Percentiles rank a stretch among this genome's conserved stretches.
Evolutionary conservation across 2,329 filamentous ascomycete species (phyloP).

Genomic region (Calonectria henricotiae): DNA sequence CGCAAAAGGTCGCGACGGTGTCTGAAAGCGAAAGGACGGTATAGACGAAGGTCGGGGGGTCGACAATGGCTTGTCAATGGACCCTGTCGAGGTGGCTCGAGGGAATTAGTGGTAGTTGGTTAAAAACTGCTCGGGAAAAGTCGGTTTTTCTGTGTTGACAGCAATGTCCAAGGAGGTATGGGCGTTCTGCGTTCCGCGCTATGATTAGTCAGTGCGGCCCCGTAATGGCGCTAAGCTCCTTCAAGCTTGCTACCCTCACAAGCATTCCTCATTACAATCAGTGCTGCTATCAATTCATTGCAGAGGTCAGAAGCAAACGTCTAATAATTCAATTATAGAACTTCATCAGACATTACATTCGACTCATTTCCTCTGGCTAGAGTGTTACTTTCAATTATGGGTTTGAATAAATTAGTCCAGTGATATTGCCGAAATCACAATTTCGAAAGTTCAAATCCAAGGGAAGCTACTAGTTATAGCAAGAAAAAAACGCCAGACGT

Average conservation of each 20-base stretch:
- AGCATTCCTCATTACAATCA: background rate
- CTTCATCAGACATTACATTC: background rate
- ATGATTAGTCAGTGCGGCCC: background rate
- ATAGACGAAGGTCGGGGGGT: slow-evolving; percentile 56
- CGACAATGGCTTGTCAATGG: slow-evolving; percentile 65
- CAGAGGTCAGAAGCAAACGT: background rate
- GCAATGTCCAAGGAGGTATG: slow-evolving; percentile 16
- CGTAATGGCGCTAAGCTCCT: background rate
- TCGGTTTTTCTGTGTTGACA: slow-evolving; percentile 62
- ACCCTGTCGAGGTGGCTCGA: slow-evolving; percentile 61
- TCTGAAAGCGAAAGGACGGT: slow-evolving; percentile 58
- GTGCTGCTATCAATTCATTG: background rate
- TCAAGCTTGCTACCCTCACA: background rate
- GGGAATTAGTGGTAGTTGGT: slow-evolving; percentile 61
- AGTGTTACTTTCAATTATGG: background rate
- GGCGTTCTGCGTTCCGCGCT: background rate
- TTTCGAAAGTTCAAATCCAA: too few relatives aligned
- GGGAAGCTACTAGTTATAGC: too few relatives aligned
- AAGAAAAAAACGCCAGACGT: too few relatives aligned
- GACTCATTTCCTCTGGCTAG: background rate
- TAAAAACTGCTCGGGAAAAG: slow-evolving; percentile 65
- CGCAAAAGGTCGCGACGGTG: slow-evolving; percentile 62
- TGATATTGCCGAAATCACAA: too few relatives aligned
- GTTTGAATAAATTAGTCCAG: background rate
- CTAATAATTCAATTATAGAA: background rate